Conservation (phyloP, 1,284 basidiomycete genomes). For the Hypsizygus ulmarius region DNA sequence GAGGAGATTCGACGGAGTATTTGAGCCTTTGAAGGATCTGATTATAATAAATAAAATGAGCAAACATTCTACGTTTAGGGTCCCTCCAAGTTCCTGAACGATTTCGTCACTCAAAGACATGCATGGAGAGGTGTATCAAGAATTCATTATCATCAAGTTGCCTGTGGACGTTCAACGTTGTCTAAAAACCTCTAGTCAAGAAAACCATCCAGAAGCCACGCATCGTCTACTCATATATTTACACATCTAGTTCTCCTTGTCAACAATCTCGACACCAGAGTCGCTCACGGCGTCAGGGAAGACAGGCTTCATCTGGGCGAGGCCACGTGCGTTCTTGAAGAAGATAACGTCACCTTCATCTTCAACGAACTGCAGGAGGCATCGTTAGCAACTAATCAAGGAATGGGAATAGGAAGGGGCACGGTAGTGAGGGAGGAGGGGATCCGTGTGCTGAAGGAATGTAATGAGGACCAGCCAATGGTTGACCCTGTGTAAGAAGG, state of each 20-base stretch:
- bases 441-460: slow-evolving; percentile 98
- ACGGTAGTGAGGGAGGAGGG: slow-evolving; percentile 92
- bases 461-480: slow-evolving; percentile 93
- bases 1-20: slow-evolving; percentile 44
- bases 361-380: slow-evolving; percentile 71
- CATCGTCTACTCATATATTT: slow-evolving; percentile 8
- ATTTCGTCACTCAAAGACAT: slow-evolving; percentile 5
- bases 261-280: slow-evolving; percentile 78
- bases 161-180: slow-evolving; percentile 1
- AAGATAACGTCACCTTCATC: slow-evolving; percentile 90
- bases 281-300: slow-evolving; percentile 72
- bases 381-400: slow-evolving; percentile 7
- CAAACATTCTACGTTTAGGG: neutral
- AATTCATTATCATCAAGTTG: slow-evolving; percentile 10
- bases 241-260: slow-evolving; percentile 34
- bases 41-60: neutral
- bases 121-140: neutral
- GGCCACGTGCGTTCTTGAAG: slow-evolving; percentile 85
- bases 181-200: neutral
- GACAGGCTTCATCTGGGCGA: slow-evolving; percentile 68
- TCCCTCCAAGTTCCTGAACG: neutral
- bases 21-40: no score
- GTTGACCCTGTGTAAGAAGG: slow-evolving; percentile 54
- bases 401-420: slow-evolving; percentile 33
- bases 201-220: slow-evolving; percentile 1